Evolutionary conservation across 2,329 filamentous ascomycete species (phyloP).

Genomic region (Trichoderma asperellum): DNA sequence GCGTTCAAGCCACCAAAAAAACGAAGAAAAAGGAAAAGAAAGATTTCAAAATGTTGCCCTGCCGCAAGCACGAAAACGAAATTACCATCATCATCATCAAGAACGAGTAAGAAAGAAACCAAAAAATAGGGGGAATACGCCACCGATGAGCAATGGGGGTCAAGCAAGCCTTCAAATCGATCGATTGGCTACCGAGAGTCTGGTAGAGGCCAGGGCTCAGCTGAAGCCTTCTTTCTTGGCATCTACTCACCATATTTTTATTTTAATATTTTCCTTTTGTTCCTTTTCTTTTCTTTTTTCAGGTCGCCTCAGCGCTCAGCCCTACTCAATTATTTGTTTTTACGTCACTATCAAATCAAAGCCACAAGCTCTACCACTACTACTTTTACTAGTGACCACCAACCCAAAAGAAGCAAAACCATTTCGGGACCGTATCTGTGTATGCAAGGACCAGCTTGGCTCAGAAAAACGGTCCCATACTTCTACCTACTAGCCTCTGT

Average conservation of each 20-base stretch:
- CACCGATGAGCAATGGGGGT: background rate
- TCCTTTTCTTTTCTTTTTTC: background rate
- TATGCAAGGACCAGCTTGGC: background rate
- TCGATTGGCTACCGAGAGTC: constrained; percentile 23
- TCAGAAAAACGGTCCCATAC: background rate
- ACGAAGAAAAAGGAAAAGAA: background rate
- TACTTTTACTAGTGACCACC: background rate
- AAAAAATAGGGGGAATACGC: background rate
- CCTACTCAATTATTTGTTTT: background rate
- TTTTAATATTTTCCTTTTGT: background rate
- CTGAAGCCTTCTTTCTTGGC: constrained; percentile 22
- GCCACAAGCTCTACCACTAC: background rate
- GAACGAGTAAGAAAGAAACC: background rate
- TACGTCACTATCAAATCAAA: background rate
- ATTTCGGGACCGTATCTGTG: background rate
- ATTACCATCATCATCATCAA: background rate
- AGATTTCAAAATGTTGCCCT: background rate
- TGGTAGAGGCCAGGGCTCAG: constrained; percentile 8
- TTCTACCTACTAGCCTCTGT: background rate
- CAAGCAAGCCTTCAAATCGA: background rate
- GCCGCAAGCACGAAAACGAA: background rate
- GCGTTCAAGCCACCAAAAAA: background rate
- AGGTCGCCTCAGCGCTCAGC: constrained; percentile 15
- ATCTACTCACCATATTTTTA: background rate
- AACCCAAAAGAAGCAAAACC: background rate